Evolutionary conservation across 495 filamentous ascomycete genomes (phyloP), one percentile per base, ranked within the genome.

Genomic region (Trypethelium eluteriae): DNA sequence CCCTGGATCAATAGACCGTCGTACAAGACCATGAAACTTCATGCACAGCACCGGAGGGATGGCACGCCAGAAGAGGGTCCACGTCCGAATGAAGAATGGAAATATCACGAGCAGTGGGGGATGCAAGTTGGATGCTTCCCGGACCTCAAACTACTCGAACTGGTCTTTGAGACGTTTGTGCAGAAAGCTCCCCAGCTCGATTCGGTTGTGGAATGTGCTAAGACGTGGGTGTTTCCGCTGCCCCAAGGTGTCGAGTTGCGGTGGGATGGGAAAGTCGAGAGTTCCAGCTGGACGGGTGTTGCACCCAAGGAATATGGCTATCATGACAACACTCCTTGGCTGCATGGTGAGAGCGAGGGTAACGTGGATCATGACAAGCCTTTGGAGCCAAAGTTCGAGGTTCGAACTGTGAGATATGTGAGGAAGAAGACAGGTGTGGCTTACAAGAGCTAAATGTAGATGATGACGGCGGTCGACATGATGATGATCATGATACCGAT

Each of bases 181-280:
- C 47, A 35, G 34, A 72, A 72, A 50, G 63, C 64, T 38, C 16
- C 14, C 1, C 70, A 70, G 49, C 41, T 72, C 2, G 68, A 72
- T 38, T 53, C 39, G 3, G 70, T 72, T 16, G 61, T 70, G 2
- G 65, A 70, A 38, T 69, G 65, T 38, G 68, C 70, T 18, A 67
- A 70, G 59, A 70, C 65, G 38, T 72, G 70, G 70, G 50, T 1
- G 11, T 72, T 72, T 57, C 67, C 70, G 11, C 18, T 69, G n/a
- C 65, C 64, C 12, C 56, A 44, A 2, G 25, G 53, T 16, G 46
- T 38, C 18, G 68, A 72, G 50, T 62, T 72, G 10, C 53, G 49
- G 39, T 70, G 59, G 62, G 65, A 67, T 66, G 67, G 65, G 2
- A 63, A 65, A 49, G 70, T 71, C 11, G 70, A 72, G 57, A 53